Evolutionary conservation across 345 rosid species (phyloP), one percentile per base, ranked within the genome.

Genomic region (Eucalyptus erythrocorys): DNA sequence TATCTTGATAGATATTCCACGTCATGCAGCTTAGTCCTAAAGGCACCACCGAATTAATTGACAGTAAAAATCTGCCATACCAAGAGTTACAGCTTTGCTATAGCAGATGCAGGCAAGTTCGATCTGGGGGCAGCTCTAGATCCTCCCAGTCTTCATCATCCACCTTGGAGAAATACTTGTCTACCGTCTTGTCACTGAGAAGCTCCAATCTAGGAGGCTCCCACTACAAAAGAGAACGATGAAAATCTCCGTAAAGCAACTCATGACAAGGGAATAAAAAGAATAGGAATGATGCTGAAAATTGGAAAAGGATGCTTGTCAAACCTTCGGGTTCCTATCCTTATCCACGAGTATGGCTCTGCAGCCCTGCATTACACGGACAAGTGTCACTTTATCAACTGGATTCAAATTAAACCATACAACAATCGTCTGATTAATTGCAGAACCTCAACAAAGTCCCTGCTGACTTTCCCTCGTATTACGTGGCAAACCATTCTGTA

Each of bases 401-500:
- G 24, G 26, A 49, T 55, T 82, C 22, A 32, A 26, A 48, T 14
- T 40, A 87, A 61, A 85, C 32, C 64, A 27, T 12, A 89, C 80
- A 40, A 34, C 17, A 80, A 57, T 66, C 37, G 51, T 49, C 79
- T 24, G 80, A 88, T 48, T 86, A 48, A 40, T 89, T 84, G 86
- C 42, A 90, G 85, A 88, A 96, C 99, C 99, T 97, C 99, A 30
- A 94, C 87, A 89, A 96, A 96, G 91, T 97, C 99, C 91, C 93
- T 94, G 95, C 99, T 96, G 85, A 96, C 91, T 85, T 97, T 93
- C 92, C 98, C 99, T 85, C 88, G 95, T 91, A 97, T 27, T 85
- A 96, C 95, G 90, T 95, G 97, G 89, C 97, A 94, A 91, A 93
- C 98, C 94, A 97, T 96, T 92, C 99, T 94, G 89, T 91, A 96